Base-by-base conservation (phyloP, 257 asterid genomes). In the Galeopsis tetrahit region DNA sequence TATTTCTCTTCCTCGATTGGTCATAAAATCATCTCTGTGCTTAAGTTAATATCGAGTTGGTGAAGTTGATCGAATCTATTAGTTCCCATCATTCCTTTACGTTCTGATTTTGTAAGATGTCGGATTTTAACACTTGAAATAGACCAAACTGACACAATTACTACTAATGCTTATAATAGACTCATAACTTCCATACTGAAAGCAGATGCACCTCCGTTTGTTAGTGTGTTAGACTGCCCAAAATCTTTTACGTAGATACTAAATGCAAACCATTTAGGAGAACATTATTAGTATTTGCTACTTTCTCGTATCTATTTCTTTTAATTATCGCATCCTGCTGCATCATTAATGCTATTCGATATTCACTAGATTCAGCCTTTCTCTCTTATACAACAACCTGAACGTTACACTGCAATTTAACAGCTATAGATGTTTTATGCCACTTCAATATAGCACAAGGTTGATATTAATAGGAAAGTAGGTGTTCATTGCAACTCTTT, bases 331-430 rank as follows among this genome's bases (percentile, higher is more conserved):
- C 11, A 48, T 49, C 56, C 56, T 49, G 56, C 8, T 49, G 56
- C 56, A 49, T n/a, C 56, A 55, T 57, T 33, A 34, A 59, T 33
- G 21, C 44, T 57, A 32, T 57, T 57, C 17, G 15, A 31, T 28
- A 8, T 56, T 32, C 66, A 59, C 66, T 59, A 34, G 66, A 59
- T 58, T 55, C 10, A 35, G 7, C 34, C 43, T 59, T 33, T 59
- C 42, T 33, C 44, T 33, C 44, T 59, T 28, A 10, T 32, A 32
- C 42, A 11, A 33, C 21, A 34, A 34, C 57, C 40, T 44, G 17
- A 17, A 9, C 1, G 10, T 3, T 13, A 42, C 40, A 42, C 70
- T 42, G 17, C 10, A 42, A 65, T 42, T 13, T 7, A 64, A 9
- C 6, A 1, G 40, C 31, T 15, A 10, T 64, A 43, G 55, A 64